phyloP scores from a whole-genome alignment of 768 basidiomycete genomes.

The Sarcodon sp. region DNA sequence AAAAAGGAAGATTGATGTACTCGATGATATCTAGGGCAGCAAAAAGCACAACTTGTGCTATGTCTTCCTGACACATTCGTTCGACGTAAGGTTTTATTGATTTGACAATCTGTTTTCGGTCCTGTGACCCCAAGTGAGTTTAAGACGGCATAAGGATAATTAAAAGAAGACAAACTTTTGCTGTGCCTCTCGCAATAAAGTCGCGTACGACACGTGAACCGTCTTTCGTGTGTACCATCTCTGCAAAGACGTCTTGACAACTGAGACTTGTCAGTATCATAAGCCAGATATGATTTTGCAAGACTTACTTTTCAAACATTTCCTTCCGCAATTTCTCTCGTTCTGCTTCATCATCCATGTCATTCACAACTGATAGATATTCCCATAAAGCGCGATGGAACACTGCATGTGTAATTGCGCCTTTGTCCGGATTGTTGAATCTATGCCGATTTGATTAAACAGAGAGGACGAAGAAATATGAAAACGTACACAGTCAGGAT shows the following conservation, averaged over 20 bases:
- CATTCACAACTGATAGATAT: slow-evolving; percentile 54
- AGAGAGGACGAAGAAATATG: neutral
- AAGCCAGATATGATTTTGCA: neutral
- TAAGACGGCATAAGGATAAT: neutral
- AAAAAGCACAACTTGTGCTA: slow-evolving; percentile 84
- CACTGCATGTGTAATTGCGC: slow-evolving; percentile 74
- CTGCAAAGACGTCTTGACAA: slow-evolving; percentile 75
- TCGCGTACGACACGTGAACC: slow-evolving; percentile 80
- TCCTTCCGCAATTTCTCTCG: slow-evolving; percentile 65
- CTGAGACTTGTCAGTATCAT: slow-evolving; percentile 20
- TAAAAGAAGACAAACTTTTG: slow-evolving; percentile 40
- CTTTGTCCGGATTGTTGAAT: slow-evolving; percentile 88
- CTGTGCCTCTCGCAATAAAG: slow-evolving; percentile 70
- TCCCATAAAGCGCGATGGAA: slow-evolving; percentile 86
- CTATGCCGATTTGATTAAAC: slow-evolving; percentile 22
- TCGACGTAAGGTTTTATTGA: slow-evolving; percentile 81
- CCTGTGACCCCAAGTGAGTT: slow-evolving; percentile 25
- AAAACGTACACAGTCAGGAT: slow-evolving; percentile 56
- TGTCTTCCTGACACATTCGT: slow-evolving; percentile 79
- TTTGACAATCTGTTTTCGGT: slow-evolving; percentile 87
- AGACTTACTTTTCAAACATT: slow-evolving; percentile 63
- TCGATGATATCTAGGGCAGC: slow-evolving; percentile 85
- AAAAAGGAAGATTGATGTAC: slow-evolving; percentile 28
- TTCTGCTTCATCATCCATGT: slow-evolving; percentile 47
- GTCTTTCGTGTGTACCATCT: slow-evolving; percentile 91